Evolutionary conservation across 768 basidiomycete genomes (phyloP).

Genomic region (Pleurotus giganteus): DNA sequence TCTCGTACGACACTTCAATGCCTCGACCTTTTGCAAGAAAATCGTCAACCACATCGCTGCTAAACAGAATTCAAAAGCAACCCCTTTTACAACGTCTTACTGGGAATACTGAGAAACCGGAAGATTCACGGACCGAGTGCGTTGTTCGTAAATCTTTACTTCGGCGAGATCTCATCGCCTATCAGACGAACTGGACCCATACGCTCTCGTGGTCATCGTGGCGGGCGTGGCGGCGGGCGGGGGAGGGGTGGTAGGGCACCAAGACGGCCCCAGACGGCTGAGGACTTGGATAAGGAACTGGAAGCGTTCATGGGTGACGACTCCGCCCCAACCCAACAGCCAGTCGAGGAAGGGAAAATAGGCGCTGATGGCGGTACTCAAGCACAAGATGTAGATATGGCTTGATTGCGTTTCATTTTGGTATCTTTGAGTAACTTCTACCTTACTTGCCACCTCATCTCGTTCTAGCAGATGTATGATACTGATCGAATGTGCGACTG

Average conservation of each 20-base stretch:
- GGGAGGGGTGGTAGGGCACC: constrained; percentile 20
- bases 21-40: constrained; percentile 45
- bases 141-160: constrained; percentile 16
- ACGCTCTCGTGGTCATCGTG: constrained; percentile 40
- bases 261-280: constrained; percentile 69
- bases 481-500: background rate
- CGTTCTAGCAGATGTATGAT: background rate
- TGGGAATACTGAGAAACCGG: constrained; percentile 38
- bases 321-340: constrained; percentile 15
- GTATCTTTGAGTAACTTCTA: background rate
- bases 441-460: background rate
- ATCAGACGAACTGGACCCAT: constrained; percentile 41
- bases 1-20: constrained; percentile 51
- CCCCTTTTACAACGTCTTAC: constrained; percentile 66
- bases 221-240: background rate
- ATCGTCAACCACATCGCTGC: constrained; percentile 55
- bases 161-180: background rate
- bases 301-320: constrained; percentile 87
- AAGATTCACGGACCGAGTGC: constrained; percentile 35
- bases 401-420: constrained; percentile 19
- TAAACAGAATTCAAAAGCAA: constrained; percentile 75
- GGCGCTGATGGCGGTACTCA: constrained; percentile 9
- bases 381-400: constrained; percentile 56
- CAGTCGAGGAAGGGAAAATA: constrained; percentile 17
- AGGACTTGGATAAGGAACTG: constrained; percentile 84